phyloP scores from a whole-genome alignment of 495 filamentous ascomycete genomes.

The Trichoderma erinaceum region DNA sequence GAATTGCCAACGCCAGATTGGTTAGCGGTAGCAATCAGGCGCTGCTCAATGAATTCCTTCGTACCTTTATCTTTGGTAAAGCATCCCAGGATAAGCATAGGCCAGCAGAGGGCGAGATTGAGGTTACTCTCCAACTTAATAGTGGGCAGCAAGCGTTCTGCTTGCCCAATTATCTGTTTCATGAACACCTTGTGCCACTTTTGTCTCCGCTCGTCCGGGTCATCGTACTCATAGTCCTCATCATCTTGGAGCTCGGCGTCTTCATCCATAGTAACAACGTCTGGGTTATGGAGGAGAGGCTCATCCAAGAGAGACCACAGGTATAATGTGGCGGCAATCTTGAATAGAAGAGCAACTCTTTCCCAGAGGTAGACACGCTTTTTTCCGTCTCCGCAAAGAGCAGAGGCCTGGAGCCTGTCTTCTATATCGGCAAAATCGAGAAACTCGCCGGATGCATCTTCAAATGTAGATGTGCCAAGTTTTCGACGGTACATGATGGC shows the following conservation, averaged over 20 bases:
- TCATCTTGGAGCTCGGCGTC: neutral
- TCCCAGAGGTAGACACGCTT: no score
- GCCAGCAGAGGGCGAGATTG: neutral
- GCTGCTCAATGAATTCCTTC: neutral
- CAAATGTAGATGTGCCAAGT: no score
- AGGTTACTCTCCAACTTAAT: neutral
- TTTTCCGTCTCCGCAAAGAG: no score
- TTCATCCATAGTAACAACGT: neutral
- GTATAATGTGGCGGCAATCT: neutral
- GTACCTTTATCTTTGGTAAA: neutral
- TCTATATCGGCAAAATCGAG: neutral
- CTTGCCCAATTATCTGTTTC: neutral
- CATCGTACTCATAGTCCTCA: neutral
- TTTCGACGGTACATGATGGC: no score
- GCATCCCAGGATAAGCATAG: neutral
- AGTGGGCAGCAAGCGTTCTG: neutral
- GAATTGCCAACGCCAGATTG: neutral
- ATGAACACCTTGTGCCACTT: neutral
- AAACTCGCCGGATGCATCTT: neutral
- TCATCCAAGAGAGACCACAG: neutral
- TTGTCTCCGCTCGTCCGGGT: neutral
- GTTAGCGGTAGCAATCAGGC: neutral
- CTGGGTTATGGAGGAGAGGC: neutral
- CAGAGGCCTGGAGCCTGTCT: no score
- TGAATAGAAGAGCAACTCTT: neutral